These are phyloP conservation scores for Leccinum boreale DNA, from an alignment of 768 basidiomycete genomes.

Conservation along the genomic window DNA sequence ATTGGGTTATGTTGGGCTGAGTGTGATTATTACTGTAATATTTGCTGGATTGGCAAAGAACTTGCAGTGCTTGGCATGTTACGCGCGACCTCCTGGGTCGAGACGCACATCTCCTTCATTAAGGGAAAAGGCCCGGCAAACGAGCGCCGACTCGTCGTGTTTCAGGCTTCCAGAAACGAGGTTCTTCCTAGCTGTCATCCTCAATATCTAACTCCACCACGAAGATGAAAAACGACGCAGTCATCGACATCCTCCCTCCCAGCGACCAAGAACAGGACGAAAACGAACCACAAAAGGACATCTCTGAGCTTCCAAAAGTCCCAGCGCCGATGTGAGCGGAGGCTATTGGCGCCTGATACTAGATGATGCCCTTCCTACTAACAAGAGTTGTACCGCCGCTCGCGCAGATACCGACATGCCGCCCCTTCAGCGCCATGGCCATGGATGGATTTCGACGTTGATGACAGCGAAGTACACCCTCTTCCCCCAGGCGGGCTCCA, in stretches of 20 bases:
- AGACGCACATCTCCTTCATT: constrained; percentile 1
- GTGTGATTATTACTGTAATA: too few relatives aligned
- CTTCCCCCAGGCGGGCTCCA: constrained; percentile 12
- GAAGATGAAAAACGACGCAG: constrained; percentile 10
- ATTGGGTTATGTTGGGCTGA: too few relatives aligned
- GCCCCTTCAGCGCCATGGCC: constrained; percentile 43
- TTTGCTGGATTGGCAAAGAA: too few relatives aligned
- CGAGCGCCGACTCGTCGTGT: constrained; percentile 3
- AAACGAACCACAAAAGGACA: constrained; percentile 8
- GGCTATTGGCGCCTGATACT: background rate
- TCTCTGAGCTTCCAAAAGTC: constrained; percentile 15
- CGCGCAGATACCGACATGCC: constrained; percentile 35
- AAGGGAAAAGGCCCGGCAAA: constrained; percentile 5
- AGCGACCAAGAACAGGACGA: constrained; percentile 2
- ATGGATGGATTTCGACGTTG: constrained; percentile 37
- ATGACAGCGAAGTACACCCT: constrained; percentile 15
- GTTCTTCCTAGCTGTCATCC: background rate
- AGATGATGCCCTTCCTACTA: background rate
- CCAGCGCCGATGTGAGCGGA: constrained; percentile 28
- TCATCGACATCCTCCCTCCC: constrained; percentile 3
- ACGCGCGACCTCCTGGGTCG: too few relatives aligned
- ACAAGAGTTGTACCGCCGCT: background rate
- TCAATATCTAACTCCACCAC: background rate
- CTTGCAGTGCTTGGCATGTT: too few relatives aligned
- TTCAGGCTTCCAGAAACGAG: constrained; percentile 3